Conservation (phyloP, 306 rosid species). For the Lablab purpureus region DNA sequence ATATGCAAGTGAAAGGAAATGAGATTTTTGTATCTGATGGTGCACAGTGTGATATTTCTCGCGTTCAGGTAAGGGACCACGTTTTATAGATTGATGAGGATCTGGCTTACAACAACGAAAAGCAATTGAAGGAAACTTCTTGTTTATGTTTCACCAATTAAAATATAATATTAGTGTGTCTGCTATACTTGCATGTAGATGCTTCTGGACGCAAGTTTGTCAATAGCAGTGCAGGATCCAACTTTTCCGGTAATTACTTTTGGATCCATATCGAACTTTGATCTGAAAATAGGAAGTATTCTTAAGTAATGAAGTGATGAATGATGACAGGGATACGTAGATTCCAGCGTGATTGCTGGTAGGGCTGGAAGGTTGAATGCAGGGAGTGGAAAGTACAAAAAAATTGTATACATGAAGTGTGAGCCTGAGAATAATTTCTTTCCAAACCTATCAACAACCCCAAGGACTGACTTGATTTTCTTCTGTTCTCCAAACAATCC, state of each 20-base stretch:
- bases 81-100: neutral
- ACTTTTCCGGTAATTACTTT: conserved; percentile 19
- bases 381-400: conserved; percentile 5
- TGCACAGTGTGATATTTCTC: conserved; percentile 18
- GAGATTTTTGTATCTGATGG: conserved; percentile 31
- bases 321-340: conserved; percentile 4
- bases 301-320: neutral
- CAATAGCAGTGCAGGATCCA: conserved; percentile 27
- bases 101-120: neutral
- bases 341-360: conserved; percentile 12
- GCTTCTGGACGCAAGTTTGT: conserved; percentile 21
- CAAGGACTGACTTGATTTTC: conserved; percentile 7
- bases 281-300: neutral
- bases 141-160: neutral
- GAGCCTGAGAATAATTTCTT: neutral
- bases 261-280: neutral
- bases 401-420: neutral
- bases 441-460: conserved; percentile 1
- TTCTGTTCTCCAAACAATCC: conserved; percentile 31
- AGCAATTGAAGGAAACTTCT: neutral
- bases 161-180: neutral
- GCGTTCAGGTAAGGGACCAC: neutral
- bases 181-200: neutral
- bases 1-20: conserved; percentile 8
- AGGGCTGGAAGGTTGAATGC: neutral